These are phyloP conservation scores for Rhododendron kiyosumense DNA, from an alignment of 148 eudicot species.

Conservation along the genomic window DNA sequence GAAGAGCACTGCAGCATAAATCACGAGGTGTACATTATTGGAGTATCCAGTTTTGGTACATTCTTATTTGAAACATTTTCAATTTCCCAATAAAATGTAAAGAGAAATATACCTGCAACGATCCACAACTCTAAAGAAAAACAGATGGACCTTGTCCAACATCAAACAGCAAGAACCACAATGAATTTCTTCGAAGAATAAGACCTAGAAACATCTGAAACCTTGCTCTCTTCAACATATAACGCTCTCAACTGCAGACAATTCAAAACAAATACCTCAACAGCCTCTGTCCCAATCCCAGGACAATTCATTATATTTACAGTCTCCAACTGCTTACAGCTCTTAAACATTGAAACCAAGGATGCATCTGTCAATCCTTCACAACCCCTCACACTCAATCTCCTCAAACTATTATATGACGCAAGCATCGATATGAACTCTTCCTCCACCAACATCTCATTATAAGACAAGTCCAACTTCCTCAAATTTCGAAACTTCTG, in stretches of 20 bases:
- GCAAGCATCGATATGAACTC: slow-evolving; percentile 43
- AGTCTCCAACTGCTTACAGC: slow-evolving; percentile 35
- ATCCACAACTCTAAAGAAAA: background rate
- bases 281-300: slow-evolving; percentile 30
- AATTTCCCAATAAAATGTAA: background rate
- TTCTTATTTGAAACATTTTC: background rate
- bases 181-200: slow-evolving; percentile 17
- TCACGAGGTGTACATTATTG: background rate
- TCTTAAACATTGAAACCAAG: slow-evolving; percentile 19
- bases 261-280: slow-evolving; percentile 31
- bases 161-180: slow-evolving; percentile 5
- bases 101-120: background rate
- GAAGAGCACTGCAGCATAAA: background rate
- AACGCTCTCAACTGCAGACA: slow-evolving; percentile 26
- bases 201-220: slow-evolving; percentile 30
- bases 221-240: slow-evolving; percentile 37
- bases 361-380: slow-evolving; percentile 24
- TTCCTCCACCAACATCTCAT: slow-evolving; percentile 36
- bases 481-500: slow-evolving; percentile 35
- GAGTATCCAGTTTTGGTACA: background rate
- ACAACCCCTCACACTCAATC: slow-evolving; percentile 45
- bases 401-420: slow-evolving; percentile 26
- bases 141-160: background rate
- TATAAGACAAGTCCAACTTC: slow-evolving; percentile 47
- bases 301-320: slow-evolving; percentile 36